These are phyloP conservation scores for Pezicula neosporulosa DNA, from an alignment of 2,329 filamentous ascomycete species.

Conservation along the genomic window DNA sequence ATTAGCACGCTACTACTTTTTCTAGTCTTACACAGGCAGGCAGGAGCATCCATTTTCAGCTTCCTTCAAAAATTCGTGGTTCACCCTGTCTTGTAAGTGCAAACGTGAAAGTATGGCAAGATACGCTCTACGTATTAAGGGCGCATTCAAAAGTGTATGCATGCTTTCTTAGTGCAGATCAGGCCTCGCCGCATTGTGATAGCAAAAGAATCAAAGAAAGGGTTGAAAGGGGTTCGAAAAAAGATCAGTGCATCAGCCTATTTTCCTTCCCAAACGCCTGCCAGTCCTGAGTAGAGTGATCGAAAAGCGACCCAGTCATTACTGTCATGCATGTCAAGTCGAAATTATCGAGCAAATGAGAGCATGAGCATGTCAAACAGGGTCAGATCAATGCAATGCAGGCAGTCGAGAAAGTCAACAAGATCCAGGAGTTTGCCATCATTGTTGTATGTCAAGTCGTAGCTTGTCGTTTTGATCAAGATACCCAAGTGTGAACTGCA, in stretches of 20 bases:
- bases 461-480: slow-evolving; percentile 8
- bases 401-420: slow-evolving; percentile 9
- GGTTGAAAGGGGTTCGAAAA: neutral
- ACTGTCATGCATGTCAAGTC: slow-evolving; percentile 18
- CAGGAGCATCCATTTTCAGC: neutral
- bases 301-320: slow-evolving; percentile 4
- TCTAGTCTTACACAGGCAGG: slow-evolving; percentile 14
- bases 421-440: slow-evolving; percentile 4
- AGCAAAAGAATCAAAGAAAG: neutral
- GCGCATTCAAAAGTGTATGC: too few species aligned
- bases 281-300: neutral
- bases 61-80: neutral
- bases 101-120: neutral
- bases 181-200: neutral
- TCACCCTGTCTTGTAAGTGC: slow-evolving; percentile 11
- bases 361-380: slow-evolving; percentile 21
- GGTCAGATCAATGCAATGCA: slow-evolving; percentile 21
- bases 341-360: slow-evolving; percentile 7
- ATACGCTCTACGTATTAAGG: neutral
- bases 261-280: neutral
- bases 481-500: slow-evolving; percentile 4
- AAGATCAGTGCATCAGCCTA: neutral
- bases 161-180: neutral
- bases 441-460: slow-evolving; percentile 13
- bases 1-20: neutral